Evolutionary conservation across 495 filamentous ascomycete species (phyloP).

Genomic region (Tuber magnatum): DNA sequence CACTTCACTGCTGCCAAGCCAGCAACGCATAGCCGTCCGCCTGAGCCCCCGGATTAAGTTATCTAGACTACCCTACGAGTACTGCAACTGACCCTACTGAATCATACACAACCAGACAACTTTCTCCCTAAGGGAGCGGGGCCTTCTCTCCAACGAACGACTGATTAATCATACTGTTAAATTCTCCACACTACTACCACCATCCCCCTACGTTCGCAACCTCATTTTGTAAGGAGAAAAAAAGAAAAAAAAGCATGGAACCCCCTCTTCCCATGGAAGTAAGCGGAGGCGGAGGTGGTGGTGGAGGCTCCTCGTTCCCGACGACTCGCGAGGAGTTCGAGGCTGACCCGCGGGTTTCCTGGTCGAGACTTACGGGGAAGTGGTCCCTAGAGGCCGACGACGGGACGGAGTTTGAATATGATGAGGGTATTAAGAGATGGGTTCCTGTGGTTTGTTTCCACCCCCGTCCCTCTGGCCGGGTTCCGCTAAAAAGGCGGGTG

Average conservation of each 20-base stretch:
- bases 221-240: background rate
- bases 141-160: background rate
- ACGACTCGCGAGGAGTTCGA: conserved; percentile 68
- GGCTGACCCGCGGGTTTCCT: conserved; percentile 75
- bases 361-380: conserved; percentile 69
- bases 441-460: conserved; percentile 55
- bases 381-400: conserved; percentile 79
- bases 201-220: background rate
- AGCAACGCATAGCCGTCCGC: background rate
- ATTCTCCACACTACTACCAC: background rate
- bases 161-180: background rate
- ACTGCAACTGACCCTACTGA: background rate
- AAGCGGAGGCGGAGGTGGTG: background rate
- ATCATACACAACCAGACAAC: background rate
- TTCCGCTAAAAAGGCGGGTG: conserved; percentile 2
- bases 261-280: background rate
- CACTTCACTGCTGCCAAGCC: background rate
- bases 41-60: background rate
- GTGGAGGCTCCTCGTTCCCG: conserved; percentile 51
- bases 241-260: background rate
- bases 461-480: background rate
- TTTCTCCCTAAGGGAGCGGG: background rate
- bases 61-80: background rate
- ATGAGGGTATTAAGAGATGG: conserved; percentile 68
- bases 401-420: conserved; percentile 77